Conservation (phyloP, 2,329 filamentous ascomycete species). For the Aureobasidium vineae region DNA sequence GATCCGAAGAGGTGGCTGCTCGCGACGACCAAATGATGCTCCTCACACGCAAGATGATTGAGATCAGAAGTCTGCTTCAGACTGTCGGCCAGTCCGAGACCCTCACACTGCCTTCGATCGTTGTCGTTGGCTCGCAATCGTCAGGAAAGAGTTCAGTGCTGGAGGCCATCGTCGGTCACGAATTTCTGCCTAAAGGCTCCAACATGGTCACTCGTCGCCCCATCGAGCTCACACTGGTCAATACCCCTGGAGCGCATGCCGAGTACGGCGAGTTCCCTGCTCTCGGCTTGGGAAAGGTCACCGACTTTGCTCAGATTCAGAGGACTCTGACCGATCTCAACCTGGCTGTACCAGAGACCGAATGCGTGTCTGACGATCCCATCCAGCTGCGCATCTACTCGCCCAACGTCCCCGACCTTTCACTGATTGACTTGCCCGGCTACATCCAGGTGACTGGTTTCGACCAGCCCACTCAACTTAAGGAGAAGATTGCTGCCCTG, state of each 20-base stretch:
- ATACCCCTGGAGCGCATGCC: constrained; percentile 79
- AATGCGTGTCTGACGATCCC: constrained; percentile 95
- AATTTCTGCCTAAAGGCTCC: constrained; percentile 94
- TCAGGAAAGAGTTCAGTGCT: constrained; percentile 97
- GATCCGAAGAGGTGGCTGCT: constrained; percentile 63
- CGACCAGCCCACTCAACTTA: constrained; percentile 85
- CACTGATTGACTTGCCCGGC: constrained; percentile 91
- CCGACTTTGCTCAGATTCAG: constrained; percentile 89
- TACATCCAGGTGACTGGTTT: constrained; percentile 95
- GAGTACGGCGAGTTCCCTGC: constrained; percentile 98
- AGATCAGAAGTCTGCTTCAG: constrained; percentile 88
- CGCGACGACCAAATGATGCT: constrained; percentile 99
- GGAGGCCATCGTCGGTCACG: constrained; percentile 95
- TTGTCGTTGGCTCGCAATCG: constrained; percentile 98
- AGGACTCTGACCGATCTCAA: constrained; percentile 94
- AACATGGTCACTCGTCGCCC: constrained; percentile 98
- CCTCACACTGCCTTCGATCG: constrained; percentile 88
- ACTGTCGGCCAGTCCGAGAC: constrained; percentile 88
- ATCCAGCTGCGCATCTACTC: constrained; percentile 96
- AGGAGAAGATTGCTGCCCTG: constrained; percentile 92
- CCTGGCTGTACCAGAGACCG: constrained; percentile 79
- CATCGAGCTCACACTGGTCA: constrained; percentile 93
- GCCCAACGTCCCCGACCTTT: constrained; percentile 90
- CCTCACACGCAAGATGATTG: constrained; percentile 98
- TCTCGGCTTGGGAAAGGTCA: constrained; percentile 81